These are phyloP conservation scores for Hanseniaspora meyeri DNA, from an alignment of 805 yeast species.

Conservation along the genomic window DNA sequence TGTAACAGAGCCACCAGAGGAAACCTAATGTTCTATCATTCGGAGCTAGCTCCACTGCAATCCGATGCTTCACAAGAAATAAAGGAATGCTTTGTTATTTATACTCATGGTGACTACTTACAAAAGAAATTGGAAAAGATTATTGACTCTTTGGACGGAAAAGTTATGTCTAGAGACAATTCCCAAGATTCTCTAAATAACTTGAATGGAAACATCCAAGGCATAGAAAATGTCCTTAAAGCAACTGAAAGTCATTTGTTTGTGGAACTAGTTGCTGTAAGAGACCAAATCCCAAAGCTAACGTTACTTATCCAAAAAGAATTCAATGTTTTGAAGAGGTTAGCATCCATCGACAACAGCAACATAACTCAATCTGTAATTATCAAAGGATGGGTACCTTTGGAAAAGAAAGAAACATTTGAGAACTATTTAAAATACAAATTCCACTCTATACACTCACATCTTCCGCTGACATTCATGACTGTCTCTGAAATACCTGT, in stretches of 20 bases:
- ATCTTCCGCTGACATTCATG: conserved; percentile 14
- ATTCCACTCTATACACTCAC: conserved; percentile 22
- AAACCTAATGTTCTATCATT: conserved; percentile 61
- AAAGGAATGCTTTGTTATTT: conserved; percentile 76
- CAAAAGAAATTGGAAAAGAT: conserved; percentile 64
- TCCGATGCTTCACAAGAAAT: conserved; percentile 29
- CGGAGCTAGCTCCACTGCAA: conserved; percentile 36
- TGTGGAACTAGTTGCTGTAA: conserved; percentile 67
- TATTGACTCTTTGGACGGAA: conserved; percentile 82
- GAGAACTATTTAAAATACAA: conserved; percentile 46
- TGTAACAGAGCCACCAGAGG: conserved; percentile 91
- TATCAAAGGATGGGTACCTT: conserved; percentile 96
- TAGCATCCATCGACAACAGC: conserved; percentile 53
- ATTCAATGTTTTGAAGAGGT: conserved; percentile 37
- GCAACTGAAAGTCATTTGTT: conserved; percentile 57
- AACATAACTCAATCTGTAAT: conserved; percentile 40
- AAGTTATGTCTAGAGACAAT: conserved; percentile 34
- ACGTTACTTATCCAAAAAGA: conserved; percentile 58
- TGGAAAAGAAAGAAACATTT: conserved; percentile 55
- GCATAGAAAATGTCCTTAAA: conserved; percentile 46
- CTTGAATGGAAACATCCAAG: conserved; percentile 39
- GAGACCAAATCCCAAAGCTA: conserved; percentile 69
- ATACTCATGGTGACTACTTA: conserved; percentile 78
- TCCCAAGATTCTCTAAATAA: conserved; percentile 28
- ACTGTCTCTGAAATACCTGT: conserved; percentile 7